phyloP scores from a whole-genome alignment of 371 early-diverging fungal genomes.

The Massospora cicadina region DNA sequence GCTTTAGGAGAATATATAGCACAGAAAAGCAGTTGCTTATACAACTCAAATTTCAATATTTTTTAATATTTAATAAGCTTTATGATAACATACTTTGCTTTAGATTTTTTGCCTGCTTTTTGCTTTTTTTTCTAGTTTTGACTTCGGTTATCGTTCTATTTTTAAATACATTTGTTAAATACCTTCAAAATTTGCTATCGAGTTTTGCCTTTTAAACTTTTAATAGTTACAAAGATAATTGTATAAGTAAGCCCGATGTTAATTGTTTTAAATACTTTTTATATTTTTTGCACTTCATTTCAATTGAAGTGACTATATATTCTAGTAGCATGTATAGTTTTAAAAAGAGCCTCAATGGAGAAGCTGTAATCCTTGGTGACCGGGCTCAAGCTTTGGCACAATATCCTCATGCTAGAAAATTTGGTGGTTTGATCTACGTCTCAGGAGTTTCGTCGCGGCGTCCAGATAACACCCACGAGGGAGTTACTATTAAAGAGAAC shows the following conservation, averaged over 20 bases:
- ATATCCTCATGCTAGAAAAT: conserved; percentile 42
- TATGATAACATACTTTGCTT: too few species aligned
- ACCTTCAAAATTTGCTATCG: not conserved
- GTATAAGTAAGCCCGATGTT: not conserved
- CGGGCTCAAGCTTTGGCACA: conserved; percentile 39
- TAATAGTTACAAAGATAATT: not conserved
- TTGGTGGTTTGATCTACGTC: conserved; percentile 31
- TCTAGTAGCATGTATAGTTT: not conserved
- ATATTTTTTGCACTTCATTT: not conserved
- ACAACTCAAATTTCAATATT: too few species aligned
- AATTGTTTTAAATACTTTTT: not conserved
- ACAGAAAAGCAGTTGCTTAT: too few species aligned
- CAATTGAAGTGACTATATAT: not conserved
- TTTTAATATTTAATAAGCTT: too few species aligned
- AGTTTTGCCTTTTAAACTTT: not conserved
- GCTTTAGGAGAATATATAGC: too few species aligned
- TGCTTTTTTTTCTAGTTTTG: too few species aligned
- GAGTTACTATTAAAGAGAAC: conserved; percentile 25
- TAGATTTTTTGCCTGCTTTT: too few species aligned
- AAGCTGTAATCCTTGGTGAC: conserved; percentile 23
- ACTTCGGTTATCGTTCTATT: not conserved
- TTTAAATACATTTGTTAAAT: not conserved
- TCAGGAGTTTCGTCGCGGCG: conserved; percentile 39
- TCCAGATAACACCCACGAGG: conserved; percentile 34
- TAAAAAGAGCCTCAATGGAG: conserved; percentile 22